Evolutionary conservation across 2,329 filamentous ascomycete species (phyloP), one percentile per base, ranked within the genome.

Genomic region (Fusarium coffeatum): DNA sequence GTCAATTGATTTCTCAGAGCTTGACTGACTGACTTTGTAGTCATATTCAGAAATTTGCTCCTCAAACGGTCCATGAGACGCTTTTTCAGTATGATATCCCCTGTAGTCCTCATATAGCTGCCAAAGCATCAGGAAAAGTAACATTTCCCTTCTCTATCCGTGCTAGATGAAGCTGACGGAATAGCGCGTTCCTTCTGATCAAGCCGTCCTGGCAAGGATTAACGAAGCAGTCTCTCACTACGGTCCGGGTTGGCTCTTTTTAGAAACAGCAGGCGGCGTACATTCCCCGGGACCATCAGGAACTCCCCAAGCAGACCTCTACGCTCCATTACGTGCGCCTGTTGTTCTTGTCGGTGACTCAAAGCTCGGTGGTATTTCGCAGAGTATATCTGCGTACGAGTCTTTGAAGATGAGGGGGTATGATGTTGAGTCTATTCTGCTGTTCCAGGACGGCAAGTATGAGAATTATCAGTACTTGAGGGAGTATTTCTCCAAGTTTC

Each of bases 191-290:
- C 83, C 83, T 2, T 83, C 87, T 2, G 84, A 89, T 64, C 78
- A 84, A 15, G 78, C 82, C 3, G 81, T 91, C 3, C 76, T 90
- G 7, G 74, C 79, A 4, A 79, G 81, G 10, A 82, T 90, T 32
- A 81, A 84, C 49, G 51, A 71, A 1, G 68, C 74, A 22, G 56
- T 70, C 3, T 63, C 68, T 5, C 76, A 80, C 2, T 80, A 84
- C 57, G 83, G 82, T 56, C 83, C 85, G 6, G 87, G 87, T n/a
- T 88, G 90, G 79, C 81, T 92, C 2, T 85, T 97, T 48, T 83
- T 96, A 47, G 93, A 97, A 77, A 96, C 93, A 3, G 93, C 93
- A 2, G 93, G 93, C 1, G 93, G 93, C 1, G 91, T 95, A 0
- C 89, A 95, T 66, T 95, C 92, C 0, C 93, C 93, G 0, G 88